phyloP scores from a whole-genome alignment of 2,329 filamentous ascomycete species.

The Trichoderma koningii region DNA sequence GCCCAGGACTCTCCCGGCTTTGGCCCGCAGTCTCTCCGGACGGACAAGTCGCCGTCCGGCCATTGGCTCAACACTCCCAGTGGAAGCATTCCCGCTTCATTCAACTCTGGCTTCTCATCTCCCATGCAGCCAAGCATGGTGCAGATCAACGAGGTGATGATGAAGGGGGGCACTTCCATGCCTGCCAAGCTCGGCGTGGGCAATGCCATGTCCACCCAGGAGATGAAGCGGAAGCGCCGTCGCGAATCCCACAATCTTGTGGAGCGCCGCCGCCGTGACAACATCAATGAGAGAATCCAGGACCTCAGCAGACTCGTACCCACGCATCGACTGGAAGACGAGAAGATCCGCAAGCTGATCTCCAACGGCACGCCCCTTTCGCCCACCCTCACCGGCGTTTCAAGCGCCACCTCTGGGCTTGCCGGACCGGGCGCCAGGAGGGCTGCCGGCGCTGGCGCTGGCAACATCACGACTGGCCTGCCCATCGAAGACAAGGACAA shows the following conservation, averaged over 20 bases:
- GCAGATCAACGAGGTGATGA: constrained; percentile 86
- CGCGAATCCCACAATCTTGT: constrained; percentile 96
- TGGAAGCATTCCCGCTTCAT: constrained; percentile 76
- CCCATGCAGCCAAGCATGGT: constrained; percentile 70
- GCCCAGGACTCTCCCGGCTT: constrained; percentile 70
- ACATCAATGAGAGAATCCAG: constrained; percentile 98
- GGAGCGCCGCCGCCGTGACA: constrained; percentile 90
- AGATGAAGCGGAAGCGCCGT: constrained; percentile 88
- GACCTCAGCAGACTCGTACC: constrained; percentile 93
- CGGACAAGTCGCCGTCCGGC: constrained; percentile 80
- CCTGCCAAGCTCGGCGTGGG: constrained; percentile 76
- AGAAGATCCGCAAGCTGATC: constrained; percentile 94
- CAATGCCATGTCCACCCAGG: constrained; percentile 71
- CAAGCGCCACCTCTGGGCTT: constrained; percentile 78
- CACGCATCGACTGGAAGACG: constrained; percentile 88
- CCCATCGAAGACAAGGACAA: constrained; percentile 98
- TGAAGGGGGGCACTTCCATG: constrained; percentile 85
- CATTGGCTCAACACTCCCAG: constrained; percentile 89
- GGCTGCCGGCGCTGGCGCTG: constrained; percentile 67
- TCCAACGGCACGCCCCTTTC: constrained; percentile 89
- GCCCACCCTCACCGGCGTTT: constrained; percentile 72
- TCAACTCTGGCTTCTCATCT: constrained; percentile 86
- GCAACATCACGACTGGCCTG: constrained; percentile 88
- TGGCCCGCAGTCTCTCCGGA: constrained; percentile 75
- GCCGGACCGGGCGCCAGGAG: constrained; percentile 82